phyloP scores from a whole-genome alignment of 2,329 filamentous ascomycete genomes.

The Pseudogymnoascus sp. region DNA sequence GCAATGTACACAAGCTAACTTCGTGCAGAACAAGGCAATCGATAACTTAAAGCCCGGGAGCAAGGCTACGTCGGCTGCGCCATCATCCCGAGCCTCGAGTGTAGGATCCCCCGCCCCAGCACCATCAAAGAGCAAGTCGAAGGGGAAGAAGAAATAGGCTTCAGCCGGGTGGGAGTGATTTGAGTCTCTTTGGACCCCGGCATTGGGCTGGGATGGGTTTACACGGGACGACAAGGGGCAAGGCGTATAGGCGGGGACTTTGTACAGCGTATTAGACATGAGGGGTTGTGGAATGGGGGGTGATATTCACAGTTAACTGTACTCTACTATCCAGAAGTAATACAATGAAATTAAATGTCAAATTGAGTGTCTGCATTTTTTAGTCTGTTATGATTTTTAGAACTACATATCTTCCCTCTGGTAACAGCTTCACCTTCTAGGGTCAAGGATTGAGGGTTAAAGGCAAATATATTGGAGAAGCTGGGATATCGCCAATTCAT shows the following conservation, averaged over 20 bases:
- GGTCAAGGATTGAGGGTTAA: too few species aligned
- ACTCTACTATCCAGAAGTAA: slow-evolving; percentile 2
- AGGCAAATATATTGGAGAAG: too few species aligned
- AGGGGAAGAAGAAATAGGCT: slow-evolving; percentile 7
- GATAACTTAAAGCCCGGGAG: slow-evolving; percentile 76
- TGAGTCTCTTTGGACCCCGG: not conserved
- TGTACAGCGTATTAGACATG: not conserved
- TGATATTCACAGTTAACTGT: not conserved
- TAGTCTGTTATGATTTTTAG: not conserved
- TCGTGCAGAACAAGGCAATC: slow-evolving; percentile 76
- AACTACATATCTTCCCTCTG: too few species aligned
- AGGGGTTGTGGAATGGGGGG: not conserved
- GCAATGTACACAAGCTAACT: not conserved
- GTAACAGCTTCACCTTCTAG: too few species aligned
- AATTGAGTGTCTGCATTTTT: not conserved
- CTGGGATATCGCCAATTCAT: too few species aligned
- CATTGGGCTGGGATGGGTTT: not conserved
- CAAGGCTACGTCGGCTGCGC: slow-evolving; percentile 69
- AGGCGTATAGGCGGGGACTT: slow-evolving; percentile 3
- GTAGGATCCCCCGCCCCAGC: slow-evolving; percentile 68
- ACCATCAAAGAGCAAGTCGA: slow-evolving; percentile 20
- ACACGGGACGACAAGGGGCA: not conserved
- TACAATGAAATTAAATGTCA: not conserved
- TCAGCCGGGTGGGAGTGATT: not conserved
- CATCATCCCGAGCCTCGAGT: slow-evolving; percentile 74